These are phyloP conservation scores for Macrophomina pseudophaseolina DNA, from an alignment of 2,329 filamentous ascomycete genomes.

Conservation along the genomic window DNA sequence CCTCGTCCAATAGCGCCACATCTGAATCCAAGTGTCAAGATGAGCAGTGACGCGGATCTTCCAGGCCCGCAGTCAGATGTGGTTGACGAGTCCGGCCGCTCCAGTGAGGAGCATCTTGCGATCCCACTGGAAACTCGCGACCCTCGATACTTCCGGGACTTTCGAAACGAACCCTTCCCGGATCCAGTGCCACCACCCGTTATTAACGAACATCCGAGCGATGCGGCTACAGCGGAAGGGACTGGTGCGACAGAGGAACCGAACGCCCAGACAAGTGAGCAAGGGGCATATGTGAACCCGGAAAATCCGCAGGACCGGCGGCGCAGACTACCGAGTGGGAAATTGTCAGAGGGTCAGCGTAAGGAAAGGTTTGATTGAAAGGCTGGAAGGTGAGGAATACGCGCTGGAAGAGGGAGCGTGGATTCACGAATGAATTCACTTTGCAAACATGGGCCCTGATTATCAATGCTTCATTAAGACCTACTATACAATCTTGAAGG, in stretches of 20 bases:
- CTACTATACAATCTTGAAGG: no score
- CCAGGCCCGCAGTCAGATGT: background rate
- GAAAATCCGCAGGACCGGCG: background rate
- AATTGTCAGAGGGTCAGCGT: background rate
- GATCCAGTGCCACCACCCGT: background rate
- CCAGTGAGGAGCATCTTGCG: background rate
- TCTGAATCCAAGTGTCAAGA: background rate
- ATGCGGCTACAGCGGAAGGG: background rate
- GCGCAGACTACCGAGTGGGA: background rate
- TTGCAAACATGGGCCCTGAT: no score
- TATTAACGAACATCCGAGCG: no score
- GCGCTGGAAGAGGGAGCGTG: no score
- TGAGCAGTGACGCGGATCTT: background rate
- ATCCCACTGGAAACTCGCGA: background rate
- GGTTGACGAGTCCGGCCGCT: background rate
- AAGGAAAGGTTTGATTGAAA: background rate
- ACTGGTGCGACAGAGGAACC: background rate
- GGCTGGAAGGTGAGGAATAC: background rate
- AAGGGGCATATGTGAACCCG: constrained; percentile 2
- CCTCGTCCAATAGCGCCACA: background rate
- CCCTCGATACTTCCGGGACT: background rate
- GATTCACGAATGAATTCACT: no score
- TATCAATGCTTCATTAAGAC: no score
- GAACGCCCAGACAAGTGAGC: background rate
- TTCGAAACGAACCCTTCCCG: background rate